A percentile compares a stretch with the other conserved stretches of the same genome.
These are phyloP conservation scores for Scheffersomyces parashehatae DNA, from an alignment of 1,139 yeast species.

Conservation along the genomic window DNA sequence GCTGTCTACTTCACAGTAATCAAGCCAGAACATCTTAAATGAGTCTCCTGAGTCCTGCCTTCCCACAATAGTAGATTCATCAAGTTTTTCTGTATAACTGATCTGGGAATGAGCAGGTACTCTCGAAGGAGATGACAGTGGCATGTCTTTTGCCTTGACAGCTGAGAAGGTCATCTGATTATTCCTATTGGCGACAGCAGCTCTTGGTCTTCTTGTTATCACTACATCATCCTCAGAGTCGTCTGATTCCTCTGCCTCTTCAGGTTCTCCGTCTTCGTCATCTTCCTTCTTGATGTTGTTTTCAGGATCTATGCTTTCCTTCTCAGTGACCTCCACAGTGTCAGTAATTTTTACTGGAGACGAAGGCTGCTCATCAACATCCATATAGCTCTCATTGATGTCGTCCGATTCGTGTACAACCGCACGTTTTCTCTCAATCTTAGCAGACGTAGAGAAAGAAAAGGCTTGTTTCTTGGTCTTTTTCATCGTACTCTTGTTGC, in stretches of 20 bases:
- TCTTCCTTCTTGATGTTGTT: constrained; percentile 8
- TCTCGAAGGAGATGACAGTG: constrained; percentile 26
- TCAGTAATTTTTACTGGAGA: constrained; percentile 28
- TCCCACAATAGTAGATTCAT: constrained; percentile 42
- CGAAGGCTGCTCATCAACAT: constrained; percentile 29
- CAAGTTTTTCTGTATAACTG: constrained; percentile 45
- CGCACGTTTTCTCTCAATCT: neutral
- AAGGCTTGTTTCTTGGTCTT: constrained; percentile 6
- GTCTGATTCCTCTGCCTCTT: constrained; percentile 7
- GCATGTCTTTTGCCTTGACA: constrained; percentile 22
- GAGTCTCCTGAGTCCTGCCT: constrained; percentile 39
- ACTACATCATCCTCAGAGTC: constrained; percentile 60
- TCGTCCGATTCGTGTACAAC: constrained; percentile 2
- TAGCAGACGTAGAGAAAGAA: constrained; percentile 1
- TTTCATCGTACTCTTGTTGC: neutral
- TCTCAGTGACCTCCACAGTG: neutral
- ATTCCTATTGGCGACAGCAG: constrained; percentile 15
- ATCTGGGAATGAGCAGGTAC: constrained; percentile 19
- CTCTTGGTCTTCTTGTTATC: constrained; percentile 45
- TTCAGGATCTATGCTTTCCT: constrained; percentile 1
- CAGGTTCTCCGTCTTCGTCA: constrained; percentile 14
- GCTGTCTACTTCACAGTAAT: constrained; percentile 76
- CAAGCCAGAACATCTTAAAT: constrained; percentile 86
- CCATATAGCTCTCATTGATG: constrained; percentile 13
- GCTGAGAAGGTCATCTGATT: constrained; percentile 16